phyloP scores from a whole-genome alignment of 805 yeast genomes.

The Ogataea siamensis region DNA sequence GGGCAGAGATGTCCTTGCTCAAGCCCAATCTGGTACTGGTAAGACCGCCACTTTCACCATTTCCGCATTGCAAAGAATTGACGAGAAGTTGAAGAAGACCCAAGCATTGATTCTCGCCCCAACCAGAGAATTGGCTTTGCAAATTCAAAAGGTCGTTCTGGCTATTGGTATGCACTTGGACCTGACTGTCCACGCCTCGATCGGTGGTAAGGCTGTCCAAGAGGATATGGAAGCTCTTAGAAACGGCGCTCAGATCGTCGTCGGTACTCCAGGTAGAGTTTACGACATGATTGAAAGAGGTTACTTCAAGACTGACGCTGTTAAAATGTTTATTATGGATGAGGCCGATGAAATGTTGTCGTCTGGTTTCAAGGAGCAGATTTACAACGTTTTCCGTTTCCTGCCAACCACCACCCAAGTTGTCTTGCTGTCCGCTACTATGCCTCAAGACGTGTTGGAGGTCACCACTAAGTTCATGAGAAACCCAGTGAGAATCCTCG shows the following conservation, averaged over 20 bases:
- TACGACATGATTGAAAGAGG: slow-evolving; percentile 87
- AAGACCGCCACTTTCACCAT: slow-evolving; percentile 98
- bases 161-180: slow-evolving; percentile 88
- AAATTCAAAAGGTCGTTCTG: slow-evolving; percentile 84
- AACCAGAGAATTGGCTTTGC: slow-evolving; percentile 93
- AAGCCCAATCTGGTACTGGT: slow-evolving; percentile 99
- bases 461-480: slow-evolving; percentile 90
- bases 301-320: slow-evolving; percentile 64
- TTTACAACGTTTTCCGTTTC: slow-evolving; percentile 83
- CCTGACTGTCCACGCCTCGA: slow-evolving; percentile 83
- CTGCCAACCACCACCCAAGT: slow-evolving; percentile 87
- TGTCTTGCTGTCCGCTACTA: slow-evolving; percentile 91
- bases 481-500: slow-evolving; percentile 90
- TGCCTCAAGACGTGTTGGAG: slow-evolving; percentile 87
- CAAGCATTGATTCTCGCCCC: slow-evolving; percentile 94
- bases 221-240: slow-evolving; percentile 76
- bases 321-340: slow-evolving; percentile 87
- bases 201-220: slow-evolving; percentile 86
- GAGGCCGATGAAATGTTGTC: slow-evolving; percentile 96
- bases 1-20: slow-evolving; percentile 95
- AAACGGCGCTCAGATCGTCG: slow-evolving; percentile 82
- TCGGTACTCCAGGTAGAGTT: slow-evolving; percentile 98
- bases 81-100: slow-evolving; percentile 63
- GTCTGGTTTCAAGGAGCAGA: slow-evolving; percentile 93
- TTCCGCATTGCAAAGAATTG: slow-evolving; percentile 85